Base-by-base conservation (phyloP, 495 filamentous ascomycete species). In the Aspergillus diversus region DNA sequence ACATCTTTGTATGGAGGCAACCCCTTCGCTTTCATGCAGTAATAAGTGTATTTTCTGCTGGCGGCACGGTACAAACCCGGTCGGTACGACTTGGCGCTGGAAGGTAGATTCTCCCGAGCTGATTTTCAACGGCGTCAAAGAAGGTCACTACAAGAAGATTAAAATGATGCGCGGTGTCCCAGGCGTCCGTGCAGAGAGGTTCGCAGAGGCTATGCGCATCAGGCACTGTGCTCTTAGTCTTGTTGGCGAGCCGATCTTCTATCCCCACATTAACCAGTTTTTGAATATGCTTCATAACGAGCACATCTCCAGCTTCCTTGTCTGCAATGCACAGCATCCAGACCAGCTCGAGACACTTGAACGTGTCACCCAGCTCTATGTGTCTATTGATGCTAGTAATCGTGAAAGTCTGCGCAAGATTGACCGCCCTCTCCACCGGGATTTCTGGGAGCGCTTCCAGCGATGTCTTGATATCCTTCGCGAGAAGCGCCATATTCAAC, bases 11-110 rank as follows among this genome's bases (percentile, higher is more conserved):
- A 98, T 98, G 94, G 94, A 98, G 77, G 91, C 93, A 5, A 98
- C 94, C 0, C 94, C 94, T 0, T 96, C 93, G 1, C 85, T 98
- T 16, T 96, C 92, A 15, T 98, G 94, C 83, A 93, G 90, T 67
- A 98, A 98, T 75, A 98, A 98, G 73, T 98, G 94, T 76, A 90
- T 98, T 70, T 98, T 98, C 78, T 98, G 94, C 83, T 98, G 94
- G 94, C 89, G 94, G 12, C 94, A 97, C 71, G 94, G 94, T 48
- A 98, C 94, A 0, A 98, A 98, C 74, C 94, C 94, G 0, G 94
- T 98, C 15, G 93, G 93, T 33, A 98, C 94, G 3, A 93, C 87
- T 5, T 98, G 94, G 94, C 88, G 94, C 51, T 98, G 94, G 94
- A 86, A 92, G 59, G 90, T 97, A 51, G 94, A 98, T 72, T 87